Evolutionary conservation across 2,329 filamentous ascomycete genomes (phyloP).

Genomic region (Colletotrichum sp.): DNA sequence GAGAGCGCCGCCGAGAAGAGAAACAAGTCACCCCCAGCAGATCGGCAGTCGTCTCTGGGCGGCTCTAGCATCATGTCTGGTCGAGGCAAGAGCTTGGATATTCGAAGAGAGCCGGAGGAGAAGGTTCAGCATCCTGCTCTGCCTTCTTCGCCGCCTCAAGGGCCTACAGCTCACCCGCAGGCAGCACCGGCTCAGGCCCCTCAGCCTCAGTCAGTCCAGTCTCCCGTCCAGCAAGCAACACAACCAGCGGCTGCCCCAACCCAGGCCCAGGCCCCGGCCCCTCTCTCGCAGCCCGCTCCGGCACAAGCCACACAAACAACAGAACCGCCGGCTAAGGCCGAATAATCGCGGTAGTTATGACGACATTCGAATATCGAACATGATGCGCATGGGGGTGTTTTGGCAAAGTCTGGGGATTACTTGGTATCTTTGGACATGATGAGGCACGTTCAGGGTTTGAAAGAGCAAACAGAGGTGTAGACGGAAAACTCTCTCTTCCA

Average conservation of each 20-base stretch:
- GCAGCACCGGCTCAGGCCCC: not conserved
- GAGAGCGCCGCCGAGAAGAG: slow-evolving; percentile 60
- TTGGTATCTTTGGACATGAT: not conserved
- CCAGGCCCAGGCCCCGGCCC: not conserved
- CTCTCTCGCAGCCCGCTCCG: not conserved
- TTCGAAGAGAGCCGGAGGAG: slow-evolving; percentile 41
- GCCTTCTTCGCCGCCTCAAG: not conserved
- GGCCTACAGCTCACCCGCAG: not conserved
- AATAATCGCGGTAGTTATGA: not conserved
- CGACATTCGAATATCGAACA: not conserved
- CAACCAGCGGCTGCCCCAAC: not conserved
- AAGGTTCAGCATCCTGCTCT: not conserved
- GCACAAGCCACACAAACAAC: not conserved
- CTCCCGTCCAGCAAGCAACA: not conserved
- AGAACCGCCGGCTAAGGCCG: not conserved
- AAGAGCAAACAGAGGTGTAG: not conserved
- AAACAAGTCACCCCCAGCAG: slow-evolving; percentile 60
- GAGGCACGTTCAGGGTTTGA: not conserved
- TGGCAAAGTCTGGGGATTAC: not conserved
- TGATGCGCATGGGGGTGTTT: not conserved
- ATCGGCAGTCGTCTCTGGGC: slow-evolving; percentile 33
- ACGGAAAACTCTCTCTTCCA: not conserved
- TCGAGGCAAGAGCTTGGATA: slow-evolving; percentile 44
- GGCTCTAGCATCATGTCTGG: slow-evolving; percentile 29
- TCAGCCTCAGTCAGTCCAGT: not conserved